Evolutionary conservation across 2,329 filamentous ascomycete genomes (phyloP).

Genomic region (Didymella glomerata): DNA sequence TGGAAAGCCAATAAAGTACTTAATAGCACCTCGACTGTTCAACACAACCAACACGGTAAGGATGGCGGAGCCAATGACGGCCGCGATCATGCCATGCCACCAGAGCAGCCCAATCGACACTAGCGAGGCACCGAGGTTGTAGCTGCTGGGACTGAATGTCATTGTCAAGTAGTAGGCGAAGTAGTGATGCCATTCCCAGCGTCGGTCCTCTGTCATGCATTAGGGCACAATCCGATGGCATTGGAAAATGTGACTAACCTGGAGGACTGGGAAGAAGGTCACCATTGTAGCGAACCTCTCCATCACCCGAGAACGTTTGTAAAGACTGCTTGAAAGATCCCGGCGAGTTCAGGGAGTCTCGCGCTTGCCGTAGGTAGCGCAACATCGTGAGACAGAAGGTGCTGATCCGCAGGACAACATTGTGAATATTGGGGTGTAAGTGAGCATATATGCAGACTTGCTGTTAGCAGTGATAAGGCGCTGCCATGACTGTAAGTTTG

Average conservation of each 20-base stretch:
- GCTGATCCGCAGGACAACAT: too few relatives aligned
- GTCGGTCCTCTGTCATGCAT: slow-evolving; percentile 22
- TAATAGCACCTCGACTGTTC: slow-evolving; percentile 32
- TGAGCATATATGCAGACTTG: neutral
- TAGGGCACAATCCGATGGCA: neutral
- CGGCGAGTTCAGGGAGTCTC: slow-evolving; percentile 33
- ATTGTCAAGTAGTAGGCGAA: slow-evolving; percentile 33
- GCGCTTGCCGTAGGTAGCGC: neutral
- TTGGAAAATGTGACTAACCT: slow-evolving; percentile 3
- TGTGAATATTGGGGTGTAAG: neutral
- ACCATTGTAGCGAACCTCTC: slow-evolving; percentile 26
- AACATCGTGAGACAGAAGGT: neutral
- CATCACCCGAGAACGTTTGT: slow-evolving; percentile 18
- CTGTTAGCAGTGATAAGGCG: neutral
- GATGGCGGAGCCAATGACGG: slow-evolving; percentile 29
- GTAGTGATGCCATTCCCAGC: slow-evolving; percentile 35
- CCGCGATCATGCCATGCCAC: slow-evolving; percentile 33
- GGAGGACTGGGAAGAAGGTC: slow-evolving; percentile 34
- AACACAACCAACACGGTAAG: slow-evolving; percentile 30
- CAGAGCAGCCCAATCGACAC: slow-evolving; percentile 31
- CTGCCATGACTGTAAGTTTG: neutral
- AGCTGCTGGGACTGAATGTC: slow-evolving; percentile 30
- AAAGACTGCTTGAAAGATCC: slow-evolving; percentile 33
- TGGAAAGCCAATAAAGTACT: slow-evolving; percentile 32
- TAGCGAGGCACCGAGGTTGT: slow-evolving; percentile 32